A percentile compares a stretch with the other conserved stretches of the same genome.
Evolutionary conservation across 1,284 basidiomycete genomes (phyloP).

Genomic region (Golubevia sp.): DNA sequence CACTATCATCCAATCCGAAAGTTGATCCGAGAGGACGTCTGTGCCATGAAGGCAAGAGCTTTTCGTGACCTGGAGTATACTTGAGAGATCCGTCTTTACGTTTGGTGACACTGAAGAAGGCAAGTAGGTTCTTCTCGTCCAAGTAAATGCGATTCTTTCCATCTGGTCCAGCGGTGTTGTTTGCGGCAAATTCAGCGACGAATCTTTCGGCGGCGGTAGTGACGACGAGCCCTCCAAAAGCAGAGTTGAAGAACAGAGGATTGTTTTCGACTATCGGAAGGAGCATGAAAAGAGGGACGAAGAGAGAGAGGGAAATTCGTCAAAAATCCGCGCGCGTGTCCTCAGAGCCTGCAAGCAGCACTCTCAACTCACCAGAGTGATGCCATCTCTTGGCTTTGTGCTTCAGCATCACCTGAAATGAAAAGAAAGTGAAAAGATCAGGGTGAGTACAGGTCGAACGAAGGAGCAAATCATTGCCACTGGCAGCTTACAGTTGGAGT

Average conservation of each 20-base stretch:
- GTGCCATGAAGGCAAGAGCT: slow-evolving; percentile 23
- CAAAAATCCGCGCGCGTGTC: too few relatives aligned
- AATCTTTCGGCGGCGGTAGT: slow-evolving; percentile 34
- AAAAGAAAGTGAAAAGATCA: too few relatives aligned
- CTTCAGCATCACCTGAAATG: slow-evolving; percentile 25
- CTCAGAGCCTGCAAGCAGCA: too few relatives aligned
- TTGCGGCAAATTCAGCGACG: slow-evolving; percentile 36
- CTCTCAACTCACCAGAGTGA: too few relatives aligned
- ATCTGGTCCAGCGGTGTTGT: slow-evolving; percentile 32
- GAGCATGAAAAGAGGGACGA: too few relatives aligned
- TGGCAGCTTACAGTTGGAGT: slow-evolving; percentile 6
- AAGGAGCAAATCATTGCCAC: background rate
- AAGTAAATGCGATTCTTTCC: slow-evolving; percentile 42
- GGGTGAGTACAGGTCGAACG: background rate
- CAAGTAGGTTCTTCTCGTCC: slow-evolving; percentile 36
- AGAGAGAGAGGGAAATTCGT: too few relatives aligned
- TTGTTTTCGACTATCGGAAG: slow-evolving; percentile 27
- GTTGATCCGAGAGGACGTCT: slow-evolving; percentile 29
- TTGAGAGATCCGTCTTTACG: slow-evolving; percentile 16
- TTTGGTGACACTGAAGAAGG: slow-evolving; percentile 32
- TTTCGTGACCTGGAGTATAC: slow-evolving; percentile 41
- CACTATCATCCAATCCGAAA: slow-evolving; percentile 34
- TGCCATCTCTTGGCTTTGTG: slow-evolving; percentile 32
- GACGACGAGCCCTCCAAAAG: slow-evolving; percentile 1
- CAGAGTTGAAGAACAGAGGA: slow-evolving; percentile 17